Base-by-base conservation (phyloP, 2,329 filamentous ascomycete species). In the Penicillium sp. region DNA sequence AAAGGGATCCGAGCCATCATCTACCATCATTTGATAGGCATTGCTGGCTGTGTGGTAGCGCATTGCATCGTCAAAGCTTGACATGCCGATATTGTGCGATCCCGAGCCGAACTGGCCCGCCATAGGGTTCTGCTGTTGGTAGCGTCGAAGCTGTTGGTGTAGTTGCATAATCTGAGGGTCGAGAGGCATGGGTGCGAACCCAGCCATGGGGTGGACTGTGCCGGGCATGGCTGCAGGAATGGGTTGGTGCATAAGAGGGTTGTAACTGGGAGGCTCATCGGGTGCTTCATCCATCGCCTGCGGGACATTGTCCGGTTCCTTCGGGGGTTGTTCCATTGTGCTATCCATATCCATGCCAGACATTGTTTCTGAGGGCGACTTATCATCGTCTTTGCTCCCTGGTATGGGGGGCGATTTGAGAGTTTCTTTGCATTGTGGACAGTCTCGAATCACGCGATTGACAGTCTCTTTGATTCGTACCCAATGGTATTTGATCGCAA, bases 401-500 rank as follows among this genome's bases (percentile, higher is more conserved):
- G 68, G 69, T 15, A 69, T 56, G 6, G 71, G 62, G 0, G 82
- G 78, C 33, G 82, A 79, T 73, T 90, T 90, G 60, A 86, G 83
- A 38, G 85, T 79, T 68, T 96, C 91, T 76, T 93, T 96, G 79
- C 93, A 97, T 72, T 96, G 88, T 8, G 84, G 78, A 75, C 94
- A 99, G 69, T 94, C 93, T 67, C 90, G 89, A 75, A 97, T 96
- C 67, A 96, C 93, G 72, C 93, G 88, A 72, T 89, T 94, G 61
- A 97, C 94, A 0, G 93, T 97, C 77, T 97, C 93, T 75, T 97
- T 99, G 79, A 97, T 97, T 60, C 93, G 86, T 48, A 95, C 93
- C 94, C 94, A 99, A 77, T 97, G 94, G 73, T 93, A 97, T 70
- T 89, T 89, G 72, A 97, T 91, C 12, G 93, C 91, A 69, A 99